Evolutionary conservation across 1,284 basidiomycete species (phyloP), one percentile per base, ranked within the genome.

Genomic region (Cutaneotrichosporon arboriforme): DNA sequence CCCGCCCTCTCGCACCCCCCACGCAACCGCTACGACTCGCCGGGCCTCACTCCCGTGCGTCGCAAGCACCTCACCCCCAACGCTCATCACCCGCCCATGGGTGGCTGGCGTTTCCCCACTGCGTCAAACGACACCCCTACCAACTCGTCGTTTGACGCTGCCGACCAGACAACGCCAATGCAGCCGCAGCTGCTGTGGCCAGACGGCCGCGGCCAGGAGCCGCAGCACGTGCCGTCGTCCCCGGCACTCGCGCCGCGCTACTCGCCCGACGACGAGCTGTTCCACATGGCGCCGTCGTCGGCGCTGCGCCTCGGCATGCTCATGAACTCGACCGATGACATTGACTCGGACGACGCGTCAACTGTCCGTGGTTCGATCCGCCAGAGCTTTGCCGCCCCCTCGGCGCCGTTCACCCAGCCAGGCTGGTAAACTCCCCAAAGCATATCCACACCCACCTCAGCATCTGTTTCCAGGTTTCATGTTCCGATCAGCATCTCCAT

Each of bases 41-140:
- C 62, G 0, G 54, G 44, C 43, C 43, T 56, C 26, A 64, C 62
- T 13, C 62, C 62, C 12, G 55, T 57, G 18, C 55, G 60, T 14
- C 49, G 57, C 54, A 60, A 57, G 54, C 57, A 53, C 42, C 58
- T 55, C 52, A 61, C 62, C n/a, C 63, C 68, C 8, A 59, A 54
- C 15, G 62, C 60, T 10, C 54, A 63, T 37, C 66, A 69, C 48
- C 66, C 68, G 0, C 54, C 63, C 4, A 73, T 73, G 66, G 58
- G 65, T 40, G 52, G 52, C 17, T 73, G 70, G 70, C 56, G 67
- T 23, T 73, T 73, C 61, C 70, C 69, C 1, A 61, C 63, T 4
- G 59, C 62, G 31, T 33, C 37, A 37, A 46, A 38, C 37, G 60
- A 46, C 18, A 56, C 47, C 18, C 50, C 57, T 3, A 52, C 52